A percentile compares a stretch with the other conserved stretches of the same genome.
Evolutionary conservation across 257 asterid species (phyloP).

Genomic region (Oldenlandia corymbosa): DNA sequence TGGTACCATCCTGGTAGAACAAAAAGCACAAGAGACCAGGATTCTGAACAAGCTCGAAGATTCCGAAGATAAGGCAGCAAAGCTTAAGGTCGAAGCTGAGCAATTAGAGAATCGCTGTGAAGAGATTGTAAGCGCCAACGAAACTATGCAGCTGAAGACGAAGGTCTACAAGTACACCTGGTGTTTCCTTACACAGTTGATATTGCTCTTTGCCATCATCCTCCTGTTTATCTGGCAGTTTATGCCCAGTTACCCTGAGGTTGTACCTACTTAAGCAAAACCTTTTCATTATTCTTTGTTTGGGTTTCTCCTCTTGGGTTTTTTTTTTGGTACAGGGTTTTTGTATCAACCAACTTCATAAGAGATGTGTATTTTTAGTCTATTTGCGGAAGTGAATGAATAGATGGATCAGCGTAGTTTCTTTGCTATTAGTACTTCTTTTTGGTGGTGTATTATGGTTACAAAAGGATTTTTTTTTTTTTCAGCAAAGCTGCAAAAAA

Average conservation of each 20-base stretch:
- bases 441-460: too few species aligned
- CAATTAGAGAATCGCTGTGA: slow-evolving; percentile 42
- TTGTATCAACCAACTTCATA: slow-evolving; percentile 10
- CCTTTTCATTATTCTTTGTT: slow-evolving; percentile 9
- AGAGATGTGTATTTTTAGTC: slow-evolving; percentile 11
- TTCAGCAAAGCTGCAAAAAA: too few species aligned
- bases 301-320: slow-evolving; percentile 5
- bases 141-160: slow-evolving; percentile 38
- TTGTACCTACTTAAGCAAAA: slow-evolving; percentile 60
- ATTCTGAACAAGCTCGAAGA: slow-evolving; percentile 42
- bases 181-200: slow-evolving; percentile 48
- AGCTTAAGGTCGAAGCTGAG: slow-evolving; percentile 38
- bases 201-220: slow-evolving; percentile 31
- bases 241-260: slow-evolving; percentile 31
- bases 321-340: slow-evolving; percentile 7
- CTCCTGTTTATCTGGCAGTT: slow-evolving; percentile 30
- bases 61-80: slow-evolving; percentile 41
- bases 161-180: slow-evolving; percentile 45
- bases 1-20: slow-evolving; percentile 44
- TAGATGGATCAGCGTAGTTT: slow-evolving; percentile 24
- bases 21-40: slow-evolving; percentile 40
- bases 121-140: slow-evolving; percentile 34
- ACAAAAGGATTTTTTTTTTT: too few species aligned
- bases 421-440: too few species aligned
- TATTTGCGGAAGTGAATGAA: slow-evolving; percentile 24